Evolutionary conservation across 1,284 basidiomycete genomes (phyloP).

Genomic region (Tilletia walkeri): DNA sequence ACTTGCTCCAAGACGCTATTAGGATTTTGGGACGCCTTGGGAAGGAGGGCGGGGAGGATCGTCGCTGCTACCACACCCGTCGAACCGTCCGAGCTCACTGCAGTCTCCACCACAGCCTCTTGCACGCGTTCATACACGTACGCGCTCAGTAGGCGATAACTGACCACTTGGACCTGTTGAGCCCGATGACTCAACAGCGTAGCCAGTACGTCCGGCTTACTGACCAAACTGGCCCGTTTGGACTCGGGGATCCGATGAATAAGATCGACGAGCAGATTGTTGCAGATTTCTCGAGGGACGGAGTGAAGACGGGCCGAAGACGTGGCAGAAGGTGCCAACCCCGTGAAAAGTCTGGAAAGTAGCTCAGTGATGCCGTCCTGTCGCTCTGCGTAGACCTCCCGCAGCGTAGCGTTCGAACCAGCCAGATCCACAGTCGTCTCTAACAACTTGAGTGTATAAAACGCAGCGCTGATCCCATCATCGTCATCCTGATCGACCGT

Average conservation of each 20-base stretch:
- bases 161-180: conserved; percentile 40
- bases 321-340: neutral
- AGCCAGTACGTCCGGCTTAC: neutral
- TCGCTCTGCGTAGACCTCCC: conserved; percentile 68
- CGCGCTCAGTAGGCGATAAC: conserved; percentile 30
- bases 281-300: conserved; percentile 10
- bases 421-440: conserved; percentile 70
- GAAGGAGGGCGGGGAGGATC: neutral
- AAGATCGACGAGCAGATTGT: conserved; percentile 14
- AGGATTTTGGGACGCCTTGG: neutral
- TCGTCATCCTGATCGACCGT: conserved; percentile 67
- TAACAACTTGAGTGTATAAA: conserved; percentile 70
- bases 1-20: conserved; percentile 25
- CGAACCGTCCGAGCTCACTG: conserved; percentile 21
- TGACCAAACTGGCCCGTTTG: conserved; percentile 10
- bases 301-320: neutral
- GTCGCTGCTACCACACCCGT: neutral
- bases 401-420: conserved; percentile 70
- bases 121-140: conserved; percentile 37
- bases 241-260: conserved; percentile 13
- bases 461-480: conserved; percentile 65
- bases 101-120: conserved; percentile 43
- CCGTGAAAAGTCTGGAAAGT: conserved; percentile 34
- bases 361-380: conserved; percentile 54
- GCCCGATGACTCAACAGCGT: conserved; percentile 5